These are phyloP conservation scores for Thraustochytrium sp. DNA, from an alignment of 352 stramenopile species.

Conservation along the genomic window DNA sequence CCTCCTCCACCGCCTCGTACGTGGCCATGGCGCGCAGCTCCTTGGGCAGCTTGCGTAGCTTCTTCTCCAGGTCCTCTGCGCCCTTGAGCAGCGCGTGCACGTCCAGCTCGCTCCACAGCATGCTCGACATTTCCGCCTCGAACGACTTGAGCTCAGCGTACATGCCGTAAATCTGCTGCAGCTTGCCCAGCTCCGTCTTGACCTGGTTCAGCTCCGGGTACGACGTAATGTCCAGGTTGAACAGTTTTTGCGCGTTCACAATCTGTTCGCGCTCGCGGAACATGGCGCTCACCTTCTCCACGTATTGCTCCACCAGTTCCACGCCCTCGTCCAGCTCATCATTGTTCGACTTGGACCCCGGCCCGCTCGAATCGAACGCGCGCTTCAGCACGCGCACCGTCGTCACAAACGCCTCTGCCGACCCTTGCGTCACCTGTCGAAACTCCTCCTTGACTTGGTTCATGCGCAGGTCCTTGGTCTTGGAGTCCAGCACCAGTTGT, in stretches of 20 bases:
- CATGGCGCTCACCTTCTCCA: conserved; percentile 66
- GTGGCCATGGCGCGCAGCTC: conserved; percentile 94
- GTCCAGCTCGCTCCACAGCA: conserved; percentile 86
- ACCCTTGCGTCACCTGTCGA: conserved; percentile 80
- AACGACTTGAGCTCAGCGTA: conserved; percentile 90
- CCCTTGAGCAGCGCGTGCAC: conserved; percentile 79
- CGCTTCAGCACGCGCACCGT: conserved; percentile 75
- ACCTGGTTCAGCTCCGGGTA: conserved; percentile 93
- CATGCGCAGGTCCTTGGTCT: conserved; percentile 85
- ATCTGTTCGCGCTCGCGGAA: conserved; percentile 74
- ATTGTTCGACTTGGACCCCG: conserved; percentile 61
- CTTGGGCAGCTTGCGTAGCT: conserved; percentile 82
- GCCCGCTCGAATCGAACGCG: conserved; percentile 74
- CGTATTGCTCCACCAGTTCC: conserved; percentile 74
- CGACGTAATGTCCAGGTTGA: conserved; percentile 81
- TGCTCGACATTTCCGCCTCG: conserved; percentile 71
- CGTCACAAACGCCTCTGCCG: conserved; percentile 74
- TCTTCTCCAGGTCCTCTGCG: conserved; percentile 81
- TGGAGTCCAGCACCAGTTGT: conserved; percentile 66
- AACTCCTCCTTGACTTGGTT: conserved; percentile 89
- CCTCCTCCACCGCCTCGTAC: conserved; percentile 87
- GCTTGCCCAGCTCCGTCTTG: conserved; percentile 86
- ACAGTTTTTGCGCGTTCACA: conserved; percentile 86
- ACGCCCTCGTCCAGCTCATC: conserved; percentile 75
- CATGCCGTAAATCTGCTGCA: conserved; percentile 78